Base-by-base conservation (phyloP, 345 rosid species). In the Populus davidiana region DNA sequence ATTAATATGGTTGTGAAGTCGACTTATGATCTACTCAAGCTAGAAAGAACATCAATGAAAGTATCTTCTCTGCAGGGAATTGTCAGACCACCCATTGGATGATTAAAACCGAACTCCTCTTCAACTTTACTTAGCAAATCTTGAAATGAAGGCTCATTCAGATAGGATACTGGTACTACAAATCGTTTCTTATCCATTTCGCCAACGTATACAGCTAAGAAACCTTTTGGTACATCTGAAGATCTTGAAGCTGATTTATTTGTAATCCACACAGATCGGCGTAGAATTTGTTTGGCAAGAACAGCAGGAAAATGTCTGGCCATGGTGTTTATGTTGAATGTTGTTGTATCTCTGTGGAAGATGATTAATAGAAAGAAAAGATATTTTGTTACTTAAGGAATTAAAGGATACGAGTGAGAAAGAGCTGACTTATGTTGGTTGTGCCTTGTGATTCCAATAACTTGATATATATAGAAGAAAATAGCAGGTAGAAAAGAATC, bases 91-190 rank as follows among this genome's bases (percentile, higher is more conserved):
- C 75, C 81, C 71, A 75, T 82, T 25, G 43, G 75, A 69, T 77
- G 71, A 75, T 83, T 75, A 16, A 43, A 76, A 1, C 82, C 86
- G 49, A 81, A 84, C 72, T 76, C 76, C 59, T 83, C 83, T 71
- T 77, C 80, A 16, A 81, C 83, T 67, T 83, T 69, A 49, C 27
- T 75, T 17, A 86, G 65, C 77, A 84, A 73, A 25, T 72, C 35
- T 71, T 75, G 89, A 49, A 89, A 86, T 33, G 77, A 76, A 68
- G 87, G 84, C 31, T 84, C 76, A 44, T 69, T 84, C 78, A 89
- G 63, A 77, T 63, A 89, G 11, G 86, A 85, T 10, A 83, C 17
- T 50, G 89, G 86, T 70, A 87, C 83, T 27, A 81, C 61, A 67
- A 75, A 85, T 67, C 86, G 75, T 75, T 76, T 87, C 75, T 47